Evolutionary conservation across 2,329 filamentous ascomycete species (phyloP).

Genomic region (Dactylellina haptotyla): DNA sequence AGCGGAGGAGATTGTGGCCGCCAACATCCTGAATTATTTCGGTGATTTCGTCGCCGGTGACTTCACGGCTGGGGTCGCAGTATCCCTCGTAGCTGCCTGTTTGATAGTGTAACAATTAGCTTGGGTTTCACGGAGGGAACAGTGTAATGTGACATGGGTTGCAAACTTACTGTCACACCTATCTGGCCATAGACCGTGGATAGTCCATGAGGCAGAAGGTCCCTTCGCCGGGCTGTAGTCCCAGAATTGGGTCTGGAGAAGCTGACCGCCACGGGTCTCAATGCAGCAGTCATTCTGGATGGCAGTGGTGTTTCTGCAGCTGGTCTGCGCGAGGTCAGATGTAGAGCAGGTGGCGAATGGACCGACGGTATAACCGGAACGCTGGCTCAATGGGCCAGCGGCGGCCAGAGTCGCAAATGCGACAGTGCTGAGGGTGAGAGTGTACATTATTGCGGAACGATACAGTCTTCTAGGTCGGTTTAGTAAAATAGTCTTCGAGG

Average conservation of each 20-base stretch:
- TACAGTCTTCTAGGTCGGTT: background rate
- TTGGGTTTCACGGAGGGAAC: background rate
- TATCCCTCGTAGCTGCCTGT: slow-evolving; percentile 65
- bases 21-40: slow-evolving; percentile 67
- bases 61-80: slow-evolving; percentile 68
- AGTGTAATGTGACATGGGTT: background rate
- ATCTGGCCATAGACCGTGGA: slow-evolving; percentile 62
- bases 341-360: slow-evolving; percentile 38
- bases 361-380: slow-evolving; percentile 32
- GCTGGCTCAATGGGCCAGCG: slow-evolving; percentile 6
- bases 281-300: slow-evolving; percentile 69
- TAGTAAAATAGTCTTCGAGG: background rate
- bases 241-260: slow-evolving; percentile 72
- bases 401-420: slow-evolving; percentile 26
- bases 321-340: slow-evolving; percentile 57
- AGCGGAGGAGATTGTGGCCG: slow-evolving; percentile 65
- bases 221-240: slow-evolving; percentile 68
- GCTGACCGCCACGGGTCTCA: slow-evolving; percentile 68
- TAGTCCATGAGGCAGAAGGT: slow-evolving; percentile 64
- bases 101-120: background rate
- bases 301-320: slow-evolving; percentile 68
- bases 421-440: slow-evolving; percentile 7
- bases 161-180: slow-evolving; percentile 68
- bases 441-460: slow-evolving; percentile 19
- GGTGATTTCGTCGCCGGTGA: slow-evolving; percentile 67